Base-by-base conservation (phyloP, 148 eudicot species). In the Camellia lanceoleosa region DNA sequence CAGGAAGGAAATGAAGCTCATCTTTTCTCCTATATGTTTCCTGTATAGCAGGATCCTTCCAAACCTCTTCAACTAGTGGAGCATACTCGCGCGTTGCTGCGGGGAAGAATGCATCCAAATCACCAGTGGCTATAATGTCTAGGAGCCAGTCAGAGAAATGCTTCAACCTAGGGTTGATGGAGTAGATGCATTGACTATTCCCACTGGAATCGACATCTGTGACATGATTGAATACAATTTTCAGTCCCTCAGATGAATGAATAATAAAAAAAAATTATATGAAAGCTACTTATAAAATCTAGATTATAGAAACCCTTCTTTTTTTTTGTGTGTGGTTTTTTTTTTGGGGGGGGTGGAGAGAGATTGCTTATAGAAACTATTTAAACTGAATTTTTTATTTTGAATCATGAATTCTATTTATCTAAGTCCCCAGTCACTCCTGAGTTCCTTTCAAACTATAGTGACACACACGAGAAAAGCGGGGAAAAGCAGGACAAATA, bases 1-100 rank as follows among this genome's bases (percentile, higher is more conserved):
- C 99, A 49, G 99, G 97, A 78, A 97, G 95, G 82, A 90, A 94
- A 83, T 91, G 98, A 69, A 97, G 95, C 87, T 92, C 99, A 38
- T 91, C 88, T 77, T 89, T 97, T 85, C 98, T 89, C 85, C 68
- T 88, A 88, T 84, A 92, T 4, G 98, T 94, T 80, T 87, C 92
- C 81, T 91, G 99, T 83, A 97, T 94, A 67, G 99, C 97, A 73
- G 98, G 93, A 87, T 97, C 99, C 84, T 79, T 92, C 99, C 99
- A 97, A 23, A 97, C 92, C 83, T 97, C 99, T 86, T 97, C 98
- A 80, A 94, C 98, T 76, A 97, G 82, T 23, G 99, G 99, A 78
- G 99, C 98, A 85, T 94, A 94, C 80, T 97, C 99, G 56, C 99
- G 92, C 0, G 98, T 94, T 42, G 98, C 98, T 19, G 98, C 99